phyloP scores from a whole-genome alignment of 176 grass and related monocot genomes.

The Pontederia crassipes region DNA sequence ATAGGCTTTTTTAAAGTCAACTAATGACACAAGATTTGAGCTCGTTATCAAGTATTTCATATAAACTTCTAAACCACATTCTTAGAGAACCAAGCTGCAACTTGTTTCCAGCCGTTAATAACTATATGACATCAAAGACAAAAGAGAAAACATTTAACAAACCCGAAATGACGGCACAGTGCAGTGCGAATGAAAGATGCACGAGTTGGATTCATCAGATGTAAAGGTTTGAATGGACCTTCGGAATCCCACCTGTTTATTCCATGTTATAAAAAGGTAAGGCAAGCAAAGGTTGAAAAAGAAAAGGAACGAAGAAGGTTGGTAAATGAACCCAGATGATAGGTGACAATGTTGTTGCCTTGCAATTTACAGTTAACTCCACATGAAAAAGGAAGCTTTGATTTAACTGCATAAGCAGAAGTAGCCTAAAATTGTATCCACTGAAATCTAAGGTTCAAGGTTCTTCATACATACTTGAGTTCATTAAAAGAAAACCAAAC shows the following conservation, averaged over 20 bases:
- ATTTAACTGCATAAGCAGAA: neutral
- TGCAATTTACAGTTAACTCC: too few relatives aligned
- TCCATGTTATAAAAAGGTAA: slow-evolving; percentile 12
- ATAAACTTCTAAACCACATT: too few relatives aligned
- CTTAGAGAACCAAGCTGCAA: too few relatives aligned
- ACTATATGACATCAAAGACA: neutral
- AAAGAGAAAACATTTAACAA: neutral
- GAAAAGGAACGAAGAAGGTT: neutral
- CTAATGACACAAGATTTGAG: too few relatives aligned
- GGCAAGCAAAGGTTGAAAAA: slow-evolving; percentile 8
- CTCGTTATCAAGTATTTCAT: too few relatives aligned
- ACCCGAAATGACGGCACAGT: slow-evolving; percentile 88
- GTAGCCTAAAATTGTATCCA: too few relatives aligned
- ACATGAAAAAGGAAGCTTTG: neutral
- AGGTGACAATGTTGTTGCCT: too few relatives aligned
- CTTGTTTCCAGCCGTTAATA: neutral
- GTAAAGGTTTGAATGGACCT: slow-evolving; percentile 93
- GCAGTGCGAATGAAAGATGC: slow-evolving; percentile 71
- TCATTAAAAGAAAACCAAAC: too few relatives aligned
- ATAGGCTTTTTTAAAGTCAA: too few relatives aligned
- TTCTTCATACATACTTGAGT: too few relatives aligned
- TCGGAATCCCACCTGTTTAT: slow-evolving; percentile 78
- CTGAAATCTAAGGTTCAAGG: too few relatives aligned
- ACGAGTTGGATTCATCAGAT: slow-evolving; percentile 79
- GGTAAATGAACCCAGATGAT: neutral